Conservation (phyloP, 2,329 filamentous ascomycete species). For the Colletotrichum spinosum region DNA sequence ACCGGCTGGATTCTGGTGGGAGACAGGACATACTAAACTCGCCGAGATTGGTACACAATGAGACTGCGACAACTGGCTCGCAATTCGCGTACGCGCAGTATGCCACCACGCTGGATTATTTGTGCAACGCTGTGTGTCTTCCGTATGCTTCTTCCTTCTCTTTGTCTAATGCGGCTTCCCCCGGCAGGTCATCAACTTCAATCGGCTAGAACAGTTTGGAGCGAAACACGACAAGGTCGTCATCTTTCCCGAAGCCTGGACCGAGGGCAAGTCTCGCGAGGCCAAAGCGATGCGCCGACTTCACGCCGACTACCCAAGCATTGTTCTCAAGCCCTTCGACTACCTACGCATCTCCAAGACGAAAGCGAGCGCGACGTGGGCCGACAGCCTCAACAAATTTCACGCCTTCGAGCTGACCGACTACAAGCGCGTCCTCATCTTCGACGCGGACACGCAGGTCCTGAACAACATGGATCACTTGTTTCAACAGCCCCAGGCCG, state of each 20-base stretch:
- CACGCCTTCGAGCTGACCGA: constrained; percentile 75
- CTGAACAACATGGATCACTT: constrained; percentile 76
- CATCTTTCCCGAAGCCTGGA: constrained; percentile 54
- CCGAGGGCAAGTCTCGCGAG: constrained; percentile 15
- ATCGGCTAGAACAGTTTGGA: constrained; percentile 53
- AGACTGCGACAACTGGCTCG: constrained; percentile 22
- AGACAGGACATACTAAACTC: background rate
- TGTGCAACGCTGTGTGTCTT: constrained; percentile 55
- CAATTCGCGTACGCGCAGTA: constrained; percentile 62
- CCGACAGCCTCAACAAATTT: constrained; percentile 74
- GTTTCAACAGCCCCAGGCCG: constrained; percentile 71
- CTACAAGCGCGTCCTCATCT: constrained; percentile 62
- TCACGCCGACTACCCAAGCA: constrained; percentile 7
- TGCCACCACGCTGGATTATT: constrained; percentile 58
- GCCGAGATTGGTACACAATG: constrained; percentile 3
- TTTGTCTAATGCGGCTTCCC: background rate
- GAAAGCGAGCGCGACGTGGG: constrained; percentile 62
- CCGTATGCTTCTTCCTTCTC: too few species aligned
- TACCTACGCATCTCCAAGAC: constrained; percentile 24
- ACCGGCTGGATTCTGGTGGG: constrained; percentile 2
- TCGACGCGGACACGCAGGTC: constrained; percentile 73
- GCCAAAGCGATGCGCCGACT: constrained; percentile 20
- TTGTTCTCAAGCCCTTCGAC: constrained; percentile 26
- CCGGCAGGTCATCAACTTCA: constrained; percentile 58
- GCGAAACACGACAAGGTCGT: constrained; percentile 58